phyloP scores from a whole-genome alignment of 202 grass and related monocot species.

The Cymbopogon flexuosus region DNA sequence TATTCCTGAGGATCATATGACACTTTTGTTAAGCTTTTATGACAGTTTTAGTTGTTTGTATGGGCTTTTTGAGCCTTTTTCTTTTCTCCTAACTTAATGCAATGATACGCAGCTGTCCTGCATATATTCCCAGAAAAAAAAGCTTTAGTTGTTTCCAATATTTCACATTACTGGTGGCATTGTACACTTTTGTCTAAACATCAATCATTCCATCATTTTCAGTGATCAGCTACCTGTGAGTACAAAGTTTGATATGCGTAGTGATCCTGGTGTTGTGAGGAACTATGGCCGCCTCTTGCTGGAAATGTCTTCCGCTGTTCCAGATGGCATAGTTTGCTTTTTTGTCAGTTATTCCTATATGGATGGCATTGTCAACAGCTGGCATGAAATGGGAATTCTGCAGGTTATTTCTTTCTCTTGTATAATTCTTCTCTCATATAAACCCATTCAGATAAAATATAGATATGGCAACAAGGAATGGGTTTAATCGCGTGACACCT shows the following conservation, averaged over 20 bases:
- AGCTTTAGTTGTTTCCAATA: background rate
- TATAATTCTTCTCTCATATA: conserved; percentile 36
- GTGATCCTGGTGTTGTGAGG: conserved; percentile 92
- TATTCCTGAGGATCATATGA: background rate
- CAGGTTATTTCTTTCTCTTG: conserved; percentile 53
- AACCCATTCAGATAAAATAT: background rate
- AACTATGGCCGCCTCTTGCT: conserved; percentile 88
- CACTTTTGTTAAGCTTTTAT: background rate
- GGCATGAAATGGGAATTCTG: conserved; percentile 97
- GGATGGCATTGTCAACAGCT: conserved; percentile 97
- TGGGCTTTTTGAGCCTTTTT: too few species aligned
- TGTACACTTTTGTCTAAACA: conserved; percentile 16
- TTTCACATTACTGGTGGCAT: conserved; percentile 1
- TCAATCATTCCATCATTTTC: conserved; percentile 34
- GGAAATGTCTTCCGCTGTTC: conserved; percentile 89
- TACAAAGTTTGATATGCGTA: conserved; percentile 95
- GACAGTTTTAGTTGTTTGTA: background rate
- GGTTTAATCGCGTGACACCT: background rate
- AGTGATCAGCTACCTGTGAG: conserved; percentile 93
- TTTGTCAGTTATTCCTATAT: conserved; percentile 99
- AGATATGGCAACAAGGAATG: background rate
- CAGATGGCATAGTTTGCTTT: conserved; percentile 95
- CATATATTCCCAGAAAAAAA: too few species aligned
- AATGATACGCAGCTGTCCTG: too few species aligned
- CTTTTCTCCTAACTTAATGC: too few species aligned